Conservation (phyloP, 805 yeast species). For the Saccharomyces jurei region DNA sequence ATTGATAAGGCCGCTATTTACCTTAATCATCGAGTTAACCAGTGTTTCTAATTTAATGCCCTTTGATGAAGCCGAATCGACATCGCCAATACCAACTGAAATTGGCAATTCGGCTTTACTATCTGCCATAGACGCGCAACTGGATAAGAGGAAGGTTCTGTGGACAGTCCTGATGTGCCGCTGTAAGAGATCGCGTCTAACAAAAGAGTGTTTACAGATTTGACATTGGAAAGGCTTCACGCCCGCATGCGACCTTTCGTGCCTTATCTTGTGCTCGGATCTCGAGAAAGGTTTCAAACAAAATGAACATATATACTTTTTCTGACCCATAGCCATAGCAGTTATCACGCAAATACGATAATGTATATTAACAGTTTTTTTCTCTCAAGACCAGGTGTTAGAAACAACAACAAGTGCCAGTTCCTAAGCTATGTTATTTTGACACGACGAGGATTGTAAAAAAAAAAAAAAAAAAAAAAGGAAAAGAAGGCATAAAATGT, state of each 20-base stretch:
- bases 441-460: not conserved
- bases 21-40: constrained; percentile 16
- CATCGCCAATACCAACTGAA: constrained; percentile 2
- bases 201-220: constrained; percentile 64
- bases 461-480: not conserved
- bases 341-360: not conserved
- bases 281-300: constrained; percentile 78
- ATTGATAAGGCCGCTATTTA: constrained; percentile 1
- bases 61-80: not conserved
- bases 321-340: constrained; percentile 34
- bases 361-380: not conserved
- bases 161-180: constrained; percentile 78
- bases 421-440: not conserved
- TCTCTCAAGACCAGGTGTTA: not conserved
- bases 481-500: not conserved
- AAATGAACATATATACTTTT: constrained; percentile 68
- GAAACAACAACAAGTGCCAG: not conserved
- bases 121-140: not conserved
- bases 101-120: not conserved
- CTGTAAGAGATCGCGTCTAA: constrained; percentile 66
- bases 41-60: constrained; percentile 6
- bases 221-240: constrained; percentile 73
- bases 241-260: constrained; percentile 72
- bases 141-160: constrained; percentile 24
- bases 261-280: constrained; percentile 69